Percentiles rank a stretch among this genome's conserved stretches.
Evolutionary conservation across 257 asterid species (phyloP).

Genomic region (Perilla frutescens): DNA sequence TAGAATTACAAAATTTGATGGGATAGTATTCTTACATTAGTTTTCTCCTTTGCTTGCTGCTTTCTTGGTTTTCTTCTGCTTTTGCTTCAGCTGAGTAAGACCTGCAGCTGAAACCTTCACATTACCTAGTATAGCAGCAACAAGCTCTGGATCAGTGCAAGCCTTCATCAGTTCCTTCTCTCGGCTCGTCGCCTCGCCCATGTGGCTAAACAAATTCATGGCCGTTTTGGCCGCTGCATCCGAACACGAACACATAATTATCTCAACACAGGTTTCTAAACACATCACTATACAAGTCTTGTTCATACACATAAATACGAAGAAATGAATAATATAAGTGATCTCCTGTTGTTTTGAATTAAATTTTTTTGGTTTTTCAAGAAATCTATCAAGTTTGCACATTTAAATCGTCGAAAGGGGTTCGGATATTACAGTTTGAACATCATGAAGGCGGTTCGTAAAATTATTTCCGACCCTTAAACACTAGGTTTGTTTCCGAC

Average conservation of each 20-base stretch:
- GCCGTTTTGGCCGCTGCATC: slow-evolving; percentile 91
- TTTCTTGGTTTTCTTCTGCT: slow-evolving; percentile 91
- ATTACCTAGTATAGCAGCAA: slow-evolving; percentile 87
- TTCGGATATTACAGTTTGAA: too few species aligned
- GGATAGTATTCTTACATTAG: neutral
- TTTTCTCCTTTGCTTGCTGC: slow-evolving; percentile 56
- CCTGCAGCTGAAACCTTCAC: slow-evolving; percentile 96
- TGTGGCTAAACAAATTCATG: slow-evolving; percentile 80
- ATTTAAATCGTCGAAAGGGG: too few species aligned
- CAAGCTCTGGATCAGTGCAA: slow-evolving; percentile 97
- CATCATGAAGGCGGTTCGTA: too few species aligned
- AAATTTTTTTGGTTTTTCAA: too few species aligned
- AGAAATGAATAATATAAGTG: too few species aligned
- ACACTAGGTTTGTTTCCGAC: too few species aligned
- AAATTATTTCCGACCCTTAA: too few species aligned
- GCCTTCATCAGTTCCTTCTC: slow-evolving; percentile 98
- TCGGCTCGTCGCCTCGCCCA: slow-evolving; percentile 73
- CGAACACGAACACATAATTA: neutral
- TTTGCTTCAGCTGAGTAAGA: slow-evolving; percentile 87
- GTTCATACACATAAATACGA: too few species aligned
- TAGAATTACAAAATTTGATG: slow-evolving; percentile 9
- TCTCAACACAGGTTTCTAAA: neutral
- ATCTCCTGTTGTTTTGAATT: too few species aligned
- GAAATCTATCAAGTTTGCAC: too few species aligned
- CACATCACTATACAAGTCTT: too few species aligned